Percentiles rank a stretch among this genome's conserved stretches.
Evolutionary conservation across 2,329 filamentous ascomycete genomes (phyloP).

Genomic region (Cladophialophora immunda): DNA sequence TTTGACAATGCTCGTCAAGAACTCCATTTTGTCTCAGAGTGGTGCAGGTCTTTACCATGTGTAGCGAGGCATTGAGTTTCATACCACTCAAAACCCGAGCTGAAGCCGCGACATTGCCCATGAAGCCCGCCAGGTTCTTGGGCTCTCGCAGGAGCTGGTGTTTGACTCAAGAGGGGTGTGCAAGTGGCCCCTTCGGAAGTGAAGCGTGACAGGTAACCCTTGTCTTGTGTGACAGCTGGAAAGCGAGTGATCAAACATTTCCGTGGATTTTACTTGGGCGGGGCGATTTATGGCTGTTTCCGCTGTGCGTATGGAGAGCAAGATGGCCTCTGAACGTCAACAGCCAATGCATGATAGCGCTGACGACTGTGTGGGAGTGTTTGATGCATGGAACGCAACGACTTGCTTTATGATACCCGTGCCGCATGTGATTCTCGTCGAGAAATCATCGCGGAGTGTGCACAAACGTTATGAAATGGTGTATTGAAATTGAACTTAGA

Average conservation of each 20-base stretch:
- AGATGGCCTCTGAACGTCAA: not conserved
- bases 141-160: slow-evolving; percentile 26
- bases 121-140: slow-evolving; percentile 36
- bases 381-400: not conserved
- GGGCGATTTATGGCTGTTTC: not conserved
- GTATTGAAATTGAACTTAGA: not conserved
- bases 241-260: not conserved
- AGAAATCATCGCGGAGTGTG: not conserved
- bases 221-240: slow-evolving; percentile 25
- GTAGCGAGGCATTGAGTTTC: slow-evolving; percentile 3
- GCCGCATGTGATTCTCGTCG: not conserved
- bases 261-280: not conserved
- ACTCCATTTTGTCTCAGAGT: no score
- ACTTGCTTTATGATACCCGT: not conserved
- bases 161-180: slow-evolving; percentile 22
- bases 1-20: no score
- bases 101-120: slow-evolving; percentile 27
- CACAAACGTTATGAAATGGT: no score
- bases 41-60: no score
- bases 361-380: not conserved
- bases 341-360: not conserved
- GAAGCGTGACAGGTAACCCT: slow-evolving; percentile 10
- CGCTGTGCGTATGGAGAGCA: not conserved
- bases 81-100: slow-evolving; percentile 4
- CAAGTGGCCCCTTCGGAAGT: slow-evolving; percentile 36